These are phyloP conservation scores for Ceratobasidium sp. DNA, from an alignment of 1,284 basidiomycete species.

Conservation along the genomic window DNA sequence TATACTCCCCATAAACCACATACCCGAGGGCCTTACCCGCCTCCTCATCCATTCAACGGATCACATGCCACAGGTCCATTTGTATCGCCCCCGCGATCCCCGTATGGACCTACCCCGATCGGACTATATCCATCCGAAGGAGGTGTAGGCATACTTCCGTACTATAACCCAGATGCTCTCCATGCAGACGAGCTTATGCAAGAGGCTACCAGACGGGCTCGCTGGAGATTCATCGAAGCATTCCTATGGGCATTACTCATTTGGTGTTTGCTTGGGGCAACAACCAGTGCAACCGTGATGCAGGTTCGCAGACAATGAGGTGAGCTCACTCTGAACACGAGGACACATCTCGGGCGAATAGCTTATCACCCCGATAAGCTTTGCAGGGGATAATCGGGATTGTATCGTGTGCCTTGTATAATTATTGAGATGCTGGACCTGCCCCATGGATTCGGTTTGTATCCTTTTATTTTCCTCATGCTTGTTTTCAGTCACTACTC, in stretches of 20 bases:
- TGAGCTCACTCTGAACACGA: slow-evolving; percentile 14
- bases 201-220: slow-evolving; percentile 54
- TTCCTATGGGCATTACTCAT: slow-evolving; percentile 54
- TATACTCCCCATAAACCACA: background rate
- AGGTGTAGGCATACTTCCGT: slow-evolving; percentile 33
- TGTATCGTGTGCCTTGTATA: too few relatives aligned
- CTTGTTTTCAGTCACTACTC: background rate
- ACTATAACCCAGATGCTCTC: slow-evolving; percentile 25
- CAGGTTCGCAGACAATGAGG: slow-evolving; percentile 44
- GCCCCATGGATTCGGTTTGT: background rate
- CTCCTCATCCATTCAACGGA: slow-evolving; percentile 34
- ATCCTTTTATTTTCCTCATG: background rate
- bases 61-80: slow-evolving; percentile 17
- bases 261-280: slow-evolving; percentile 48
- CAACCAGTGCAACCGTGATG: slow-evolving; percentile 47
- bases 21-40: slow-evolving; percentile 6
- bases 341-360: background rate
- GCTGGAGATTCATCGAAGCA: slow-evolving; percentile 56
- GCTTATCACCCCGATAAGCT: too few relatives aligned
- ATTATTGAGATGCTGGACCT: too few relatives aligned
- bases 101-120: slow-evolving; percentile 29
- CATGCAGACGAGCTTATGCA: slow-evolving; percentile 14
- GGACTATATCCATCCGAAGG: background rate
- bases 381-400: too few relatives aligned
- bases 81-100: slow-evolving; percentile 10